Conservation (phyloP, 768 basidiomycete genomes). For the Tulasnella sp. region DNA sequence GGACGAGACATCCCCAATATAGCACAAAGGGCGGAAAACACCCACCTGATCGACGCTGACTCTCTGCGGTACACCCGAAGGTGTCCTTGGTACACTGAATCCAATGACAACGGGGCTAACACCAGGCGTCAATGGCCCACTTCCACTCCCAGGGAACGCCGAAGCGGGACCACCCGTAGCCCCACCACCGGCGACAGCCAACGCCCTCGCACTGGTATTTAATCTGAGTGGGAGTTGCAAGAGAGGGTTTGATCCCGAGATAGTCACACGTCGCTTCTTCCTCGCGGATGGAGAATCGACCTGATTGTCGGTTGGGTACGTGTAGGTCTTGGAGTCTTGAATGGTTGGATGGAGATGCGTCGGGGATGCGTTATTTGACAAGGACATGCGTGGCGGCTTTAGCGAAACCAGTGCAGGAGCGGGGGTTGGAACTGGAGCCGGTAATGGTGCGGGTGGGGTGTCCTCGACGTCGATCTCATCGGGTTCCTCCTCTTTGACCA, state of each 20-base stretch:
- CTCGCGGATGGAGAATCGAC: not conserved
- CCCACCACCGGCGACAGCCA: not conserved
- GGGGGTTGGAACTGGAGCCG: not conserved
- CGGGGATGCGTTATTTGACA: not conserved
- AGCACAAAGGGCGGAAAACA: not conserved
- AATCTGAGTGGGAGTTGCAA: not conserved
- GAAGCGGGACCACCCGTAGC: not conserved
- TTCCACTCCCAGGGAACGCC: not conserved
- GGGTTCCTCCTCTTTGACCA: constrained; percentile 11
- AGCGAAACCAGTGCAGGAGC: not conserved
- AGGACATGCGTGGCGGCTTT: not conserved
- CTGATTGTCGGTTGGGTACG: not conserved
- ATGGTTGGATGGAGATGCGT: not conserved
- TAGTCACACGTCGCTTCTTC: constrained; percentile 18
- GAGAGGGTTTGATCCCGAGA: constrained; percentile 12
- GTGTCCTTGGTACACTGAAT: constrained; percentile 16
- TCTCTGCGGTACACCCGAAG: constrained; percentile 14
- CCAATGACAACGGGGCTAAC: constrained; percentile 17
- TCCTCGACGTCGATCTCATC: not conserved
- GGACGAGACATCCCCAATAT: not conserved
- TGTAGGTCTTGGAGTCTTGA: constrained; percentile 5
- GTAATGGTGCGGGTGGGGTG: not conserved
- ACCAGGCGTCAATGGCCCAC: constrained; percentile 10
- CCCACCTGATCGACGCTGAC: constrained; percentile 14
- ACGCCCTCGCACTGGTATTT: too few relatives aligned